Conservation (phyloP, 306 rosid genomes). For the Sphenostylis stenocarpa region DNA sequence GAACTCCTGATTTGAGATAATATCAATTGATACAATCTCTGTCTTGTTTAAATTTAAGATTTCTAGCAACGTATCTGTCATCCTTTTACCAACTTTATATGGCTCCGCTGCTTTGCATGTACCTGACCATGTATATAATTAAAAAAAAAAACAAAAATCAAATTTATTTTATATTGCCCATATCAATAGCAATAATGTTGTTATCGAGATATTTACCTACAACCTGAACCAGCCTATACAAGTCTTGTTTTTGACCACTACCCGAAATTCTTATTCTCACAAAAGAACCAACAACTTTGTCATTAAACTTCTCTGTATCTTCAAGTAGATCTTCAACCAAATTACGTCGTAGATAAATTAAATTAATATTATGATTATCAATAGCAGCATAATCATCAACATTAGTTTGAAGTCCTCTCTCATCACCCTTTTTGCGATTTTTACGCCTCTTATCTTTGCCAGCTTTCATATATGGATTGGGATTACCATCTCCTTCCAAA, state of each 20-base stretch:
- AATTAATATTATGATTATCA: constrained; percentile 84
- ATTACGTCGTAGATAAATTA: constrained; percentile 89
- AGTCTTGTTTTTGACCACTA: constrained; percentile 95
- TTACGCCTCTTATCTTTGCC: constrained; percentile 83
- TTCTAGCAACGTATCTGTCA: constrained; percentile 76
- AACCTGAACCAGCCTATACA: constrained; percentile 99
- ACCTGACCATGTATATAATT: constrained; percentile 61
- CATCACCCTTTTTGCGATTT: constrained; percentile 74
- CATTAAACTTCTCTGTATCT: constrained; percentile 70
- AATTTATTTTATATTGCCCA: constrained; percentile 26
- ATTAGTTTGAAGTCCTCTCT: constrained; percentile 76
- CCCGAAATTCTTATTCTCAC: constrained; percentile 98
- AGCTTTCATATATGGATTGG: constrained; percentile 51
- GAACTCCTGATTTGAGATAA: constrained; percentile 98
- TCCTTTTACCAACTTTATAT: constrained; percentile 97
- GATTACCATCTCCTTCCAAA: constrained; percentile 74
- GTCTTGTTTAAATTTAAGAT: constrained; percentile 97
- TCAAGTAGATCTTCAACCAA: constrained; percentile 90
- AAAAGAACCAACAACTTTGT: constrained; percentile 80
- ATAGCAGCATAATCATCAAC: constrained; percentile 95
- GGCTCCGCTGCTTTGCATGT: constrained; percentile 93
- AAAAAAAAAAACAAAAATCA: neutral
- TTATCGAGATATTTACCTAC: constrained; percentile 62
- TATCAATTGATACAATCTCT: constrained; percentile 86
- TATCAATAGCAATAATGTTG: constrained; percentile 23